Evolutionary conservation across 306 rosid species (phyloP).

Genomic region (Begonia loranthoides): DNA sequence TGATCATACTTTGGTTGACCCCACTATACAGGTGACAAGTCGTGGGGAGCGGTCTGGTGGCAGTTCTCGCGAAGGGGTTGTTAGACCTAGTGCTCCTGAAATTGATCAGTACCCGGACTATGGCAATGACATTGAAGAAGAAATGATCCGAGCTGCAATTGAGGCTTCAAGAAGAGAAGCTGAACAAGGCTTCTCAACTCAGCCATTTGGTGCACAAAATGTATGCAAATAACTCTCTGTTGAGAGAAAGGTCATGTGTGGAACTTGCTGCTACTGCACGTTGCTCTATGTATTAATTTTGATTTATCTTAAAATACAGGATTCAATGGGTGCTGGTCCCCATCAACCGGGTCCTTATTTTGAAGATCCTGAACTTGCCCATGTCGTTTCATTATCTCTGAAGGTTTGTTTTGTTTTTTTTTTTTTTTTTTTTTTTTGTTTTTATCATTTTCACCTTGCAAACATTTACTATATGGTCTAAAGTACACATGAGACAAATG

Average conservation of each 20-base stretch:
- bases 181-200: constrained; percentile 33
- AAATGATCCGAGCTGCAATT: constrained; percentile 90
- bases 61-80: constrained; percentile 22
- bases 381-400: constrained; percentile 69
- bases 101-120: constrained; percentile 36
- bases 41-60: constrained; percentile 24
- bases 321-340: constrained; percentile 30
- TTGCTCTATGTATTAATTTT: constrained; percentile 16
- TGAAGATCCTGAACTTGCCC: constrained; percentile 76
- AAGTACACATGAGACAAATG: constrained; percentile 14
- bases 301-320: constrained; percentile 29
- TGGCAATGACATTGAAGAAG: constrained; percentile 81
- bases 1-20: constrained; percentile 28
- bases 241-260: background rate
- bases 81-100: constrained; percentile 39
- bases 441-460: background rate
- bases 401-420: constrained; percentile 32
- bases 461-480: background rate
- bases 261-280: background rate
- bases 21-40: constrained; percentile 12
- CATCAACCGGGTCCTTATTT: constrained; percentile 32
- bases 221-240: constrained; percentile 24
- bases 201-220: constrained; percentile 22
- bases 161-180: constrained; percentile 78
- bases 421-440: background rate